These are phyloP conservation scores for Aspergillus sp. DNA, from an alignment of 2,329 filamentous ascomycete genomes.

Conservation along the genomic window DNA sequence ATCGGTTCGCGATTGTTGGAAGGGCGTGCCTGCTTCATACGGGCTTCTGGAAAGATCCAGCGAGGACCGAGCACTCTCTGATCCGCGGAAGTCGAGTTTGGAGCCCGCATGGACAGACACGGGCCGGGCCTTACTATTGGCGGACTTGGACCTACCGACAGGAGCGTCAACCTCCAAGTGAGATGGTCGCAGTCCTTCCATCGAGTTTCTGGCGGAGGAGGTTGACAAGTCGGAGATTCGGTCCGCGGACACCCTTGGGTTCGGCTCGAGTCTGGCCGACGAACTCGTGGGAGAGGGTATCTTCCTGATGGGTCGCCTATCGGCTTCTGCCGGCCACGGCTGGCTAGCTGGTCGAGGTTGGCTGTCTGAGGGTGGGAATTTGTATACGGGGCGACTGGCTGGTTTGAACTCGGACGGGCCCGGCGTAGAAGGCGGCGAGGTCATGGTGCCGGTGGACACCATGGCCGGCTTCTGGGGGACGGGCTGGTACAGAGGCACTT, in stretches of 20 bases:
- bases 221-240: slow-evolving; percentile 54
- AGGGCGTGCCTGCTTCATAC: slow-evolving; percentile 35
- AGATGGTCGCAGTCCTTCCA: slow-evolving; percentile 68
- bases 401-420: slow-evolving; percentile 27
- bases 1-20: slow-evolving; percentile 36
- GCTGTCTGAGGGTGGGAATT: slow-evolving; percentile 49
- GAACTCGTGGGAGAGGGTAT: slow-evolving; percentile 33
- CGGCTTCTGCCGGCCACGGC: slow-evolving; percentile 39
- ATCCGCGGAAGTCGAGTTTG: slow-evolving; percentile 77
- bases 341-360: slow-evolving; percentile 51
- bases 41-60: slow-evolving; percentile 32
- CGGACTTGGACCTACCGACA: slow-evolving; percentile 60
- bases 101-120: slow-evolving; percentile 80
- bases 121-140: slow-evolving; percentile 68
- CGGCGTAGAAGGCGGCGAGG: slow-evolving; percentile 52
- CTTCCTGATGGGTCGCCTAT: slow-evolving; percentile 21
- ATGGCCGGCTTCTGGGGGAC: slow-evolving; percentile 53
- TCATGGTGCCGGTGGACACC: slow-evolving; percentile 80
- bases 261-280: slow-evolving; percentile 45
- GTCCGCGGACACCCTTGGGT: slow-evolving; percentile 51
- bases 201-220: slow-evolving; percentile 63
- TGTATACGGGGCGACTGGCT: slow-evolving; percentile 50
- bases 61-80: slow-evolving; percentile 57
- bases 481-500: slow-evolving; percentile 37
- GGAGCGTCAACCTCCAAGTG: slow-evolving; percentile 61